These are phyloP conservation scores for Aspergillus sparsus DNA, from an alignment of 495 filamentous ascomycete species.

Conservation along the genomic window DNA sequence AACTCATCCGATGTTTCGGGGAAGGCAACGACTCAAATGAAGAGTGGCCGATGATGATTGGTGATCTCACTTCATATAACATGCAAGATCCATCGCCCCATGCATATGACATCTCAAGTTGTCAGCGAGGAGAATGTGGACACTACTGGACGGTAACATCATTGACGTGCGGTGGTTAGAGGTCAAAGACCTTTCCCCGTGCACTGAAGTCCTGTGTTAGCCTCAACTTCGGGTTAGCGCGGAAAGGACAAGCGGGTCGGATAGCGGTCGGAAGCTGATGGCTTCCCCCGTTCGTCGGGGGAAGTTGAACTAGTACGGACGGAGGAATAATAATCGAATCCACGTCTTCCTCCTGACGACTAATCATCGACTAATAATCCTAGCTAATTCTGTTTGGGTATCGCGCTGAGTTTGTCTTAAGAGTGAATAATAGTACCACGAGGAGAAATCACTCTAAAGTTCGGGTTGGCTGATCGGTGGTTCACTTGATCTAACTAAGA, in stretches of 20 bases:
- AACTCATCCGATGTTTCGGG: background rate
- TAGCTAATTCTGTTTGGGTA: background rate
- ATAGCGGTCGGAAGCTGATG: slow-evolving; percentile 13
- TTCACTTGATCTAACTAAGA: slow-evolving; percentile 5
- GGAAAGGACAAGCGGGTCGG: background rate
- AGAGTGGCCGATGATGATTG: slow-evolving; percentile 20
- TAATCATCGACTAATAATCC: background rate
- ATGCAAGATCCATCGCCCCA: slow-evolving; percentile 30
- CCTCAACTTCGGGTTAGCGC: slow-evolving; percentile 7
- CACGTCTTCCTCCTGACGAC: no score
- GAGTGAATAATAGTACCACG: slow-evolving; percentile 13
- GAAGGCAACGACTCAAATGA: slow-evolving; percentile 16
- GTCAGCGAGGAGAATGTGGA: slow-evolving; percentile 17
- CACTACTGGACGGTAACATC: background rate
- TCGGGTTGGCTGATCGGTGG: slow-evolving; percentile 21
- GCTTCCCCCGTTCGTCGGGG: background rate
- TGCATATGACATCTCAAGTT: slow-evolving; percentile 33
- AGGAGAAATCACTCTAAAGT: slow-evolving; percentile 18
- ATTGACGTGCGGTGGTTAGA: slow-evolving; percentile 20
- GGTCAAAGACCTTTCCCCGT: slow-evolving; percentile 4
- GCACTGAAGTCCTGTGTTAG: background rate
- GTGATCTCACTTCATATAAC: slow-evolving; percentile 11
- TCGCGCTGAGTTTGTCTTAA: background rate
- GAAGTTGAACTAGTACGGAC: background rate
- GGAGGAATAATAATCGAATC: background rate